Evolutionary conservation across 2,329 filamentous ascomycete species (phyloP).

Genomic region (Diaporthe longicolla): DNA sequence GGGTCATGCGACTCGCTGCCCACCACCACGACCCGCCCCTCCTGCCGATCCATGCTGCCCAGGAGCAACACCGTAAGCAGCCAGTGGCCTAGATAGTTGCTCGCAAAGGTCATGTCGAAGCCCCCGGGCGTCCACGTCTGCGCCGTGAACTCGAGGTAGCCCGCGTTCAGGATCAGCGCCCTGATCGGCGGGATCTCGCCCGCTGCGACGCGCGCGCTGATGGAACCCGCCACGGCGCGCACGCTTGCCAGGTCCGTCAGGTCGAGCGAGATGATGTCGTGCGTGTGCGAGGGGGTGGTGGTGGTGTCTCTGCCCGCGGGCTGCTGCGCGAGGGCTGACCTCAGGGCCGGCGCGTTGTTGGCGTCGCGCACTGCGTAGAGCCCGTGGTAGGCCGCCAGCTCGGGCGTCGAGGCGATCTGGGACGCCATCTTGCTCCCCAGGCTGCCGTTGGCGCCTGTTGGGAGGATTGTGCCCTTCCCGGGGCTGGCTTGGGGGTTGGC

Average conservation of each 20-base stretch:
- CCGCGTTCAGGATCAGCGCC: slow-evolving; percentile 55
- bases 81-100: slow-evolving; percentile 49
- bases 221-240: slow-evolving; percentile 47
- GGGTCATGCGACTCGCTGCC: slow-evolving; percentile 43
- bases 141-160: slow-evolving; percentile 45
- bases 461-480: slow-evolving; percentile 50
- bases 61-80: slow-evolving; percentile 46
- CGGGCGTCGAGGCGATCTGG: slow-evolving; percentile 50
- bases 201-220: slow-evolving; percentile 50
- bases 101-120: slow-evolving; percentile 45
- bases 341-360: slow-evolving; percentile 49
- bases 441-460: slow-evolving; percentile 58
- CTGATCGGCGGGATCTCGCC: slow-evolving; percentile 56
- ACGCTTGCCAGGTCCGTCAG: slow-evolving; percentile 50
- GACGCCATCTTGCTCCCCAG: slow-evolving; percentile 54
- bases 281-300: slow-evolving; percentile 45
- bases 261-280: slow-evolving; percentile 53
- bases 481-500: neutral
- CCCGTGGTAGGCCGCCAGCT: slow-evolving; percentile 53
- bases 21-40: slow-evolving; percentile 44
- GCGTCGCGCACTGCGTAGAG: slow-evolving; percentile 55
- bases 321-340: slow-evolving; percentile 44
- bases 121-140: slow-evolving; percentile 43
- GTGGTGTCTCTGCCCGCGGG: too few relatives aligned
- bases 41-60: slow-evolving; percentile 45